Conservation (phyloP, 1,284 basidiomycete genomes). For the Rhodotorula sp. region DNA sequence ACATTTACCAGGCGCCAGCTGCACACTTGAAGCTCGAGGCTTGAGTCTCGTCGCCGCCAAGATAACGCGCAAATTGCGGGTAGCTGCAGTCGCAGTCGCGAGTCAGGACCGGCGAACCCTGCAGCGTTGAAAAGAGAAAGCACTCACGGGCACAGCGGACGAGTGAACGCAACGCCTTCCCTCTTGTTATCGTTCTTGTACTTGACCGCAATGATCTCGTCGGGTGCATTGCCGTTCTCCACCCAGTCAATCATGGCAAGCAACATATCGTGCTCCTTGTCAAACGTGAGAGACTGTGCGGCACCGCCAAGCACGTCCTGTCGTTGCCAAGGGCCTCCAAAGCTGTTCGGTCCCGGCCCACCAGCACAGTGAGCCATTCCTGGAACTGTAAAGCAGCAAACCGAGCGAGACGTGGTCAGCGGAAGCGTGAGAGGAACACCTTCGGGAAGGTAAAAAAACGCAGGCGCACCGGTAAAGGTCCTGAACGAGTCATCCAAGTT, state of each 20-base stretch:
- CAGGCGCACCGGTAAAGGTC: conserved; percentile 25
- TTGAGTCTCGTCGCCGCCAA: conserved; percentile 13
- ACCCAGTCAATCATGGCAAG: conserved; percentile 37
- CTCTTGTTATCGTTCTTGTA: conserved; percentile 20
- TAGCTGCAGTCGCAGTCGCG: neutral
- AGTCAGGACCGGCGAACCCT: neutral
- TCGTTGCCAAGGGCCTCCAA: conserved; percentile 5
- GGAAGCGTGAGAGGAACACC: neutral
- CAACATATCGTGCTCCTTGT: conserved; percentile 35
- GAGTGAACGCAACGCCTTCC: conserved; percentile 15
- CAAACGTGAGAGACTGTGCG: conserved; percentile 1
- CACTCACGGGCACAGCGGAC: conserved; percentile 19
- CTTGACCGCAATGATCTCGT: conserved; percentile 19
- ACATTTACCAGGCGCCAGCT: no score
- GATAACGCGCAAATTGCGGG: neutral
- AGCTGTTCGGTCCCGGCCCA: conserved; percentile 19
- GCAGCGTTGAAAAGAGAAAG: neutral
- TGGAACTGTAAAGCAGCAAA: neutral
- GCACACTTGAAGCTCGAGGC: conserved; percentile 28
- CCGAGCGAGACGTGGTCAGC: accelerated
- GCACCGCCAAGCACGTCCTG: conserved; percentile 11
- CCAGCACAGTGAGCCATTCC: conserved; percentile 30
- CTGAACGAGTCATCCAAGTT: conserved; percentile 35
- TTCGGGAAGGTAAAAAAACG: neutral
- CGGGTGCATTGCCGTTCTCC: conserved; percentile 34